These are phyloP conservation scores for Termitomyces sp. DNA, from an alignment of 768 basidiomycete species.

Conservation along the genomic window DNA sequence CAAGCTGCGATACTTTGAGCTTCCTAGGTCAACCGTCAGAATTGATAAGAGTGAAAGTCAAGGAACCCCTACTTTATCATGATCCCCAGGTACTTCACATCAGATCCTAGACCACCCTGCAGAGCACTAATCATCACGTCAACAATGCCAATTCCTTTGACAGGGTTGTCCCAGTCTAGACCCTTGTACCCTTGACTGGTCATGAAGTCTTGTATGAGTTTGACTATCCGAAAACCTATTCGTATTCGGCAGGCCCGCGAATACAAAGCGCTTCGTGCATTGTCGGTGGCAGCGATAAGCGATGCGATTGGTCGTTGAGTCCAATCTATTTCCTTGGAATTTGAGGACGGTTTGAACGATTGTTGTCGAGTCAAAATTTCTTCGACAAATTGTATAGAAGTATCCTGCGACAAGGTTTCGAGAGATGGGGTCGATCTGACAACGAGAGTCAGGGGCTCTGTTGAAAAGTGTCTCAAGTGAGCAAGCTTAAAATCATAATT, in stretches of 20 bases:
- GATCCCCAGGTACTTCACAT: slow-evolving; percentile 40
- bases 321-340: slow-evolving; percentile 17
- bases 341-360: background rate
- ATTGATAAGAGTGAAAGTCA: background rate
- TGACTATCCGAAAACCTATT: slow-evolving; percentile 18
- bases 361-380: slow-evolving; percentile 32
- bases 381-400: slow-evolving; percentile 27
- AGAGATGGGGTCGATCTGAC: slow-evolving; percentile 24
- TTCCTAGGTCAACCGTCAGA: slow-evolving; percentile 24
- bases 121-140: slow-evolving; percentile 43
- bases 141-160: slow-evolving; percentile 17
- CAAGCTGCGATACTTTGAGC: slow-evolving; percentile 28
- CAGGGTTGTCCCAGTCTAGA: slow-evolving; percentile 23
- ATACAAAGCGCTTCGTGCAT: slow-evolving; percentile 32
- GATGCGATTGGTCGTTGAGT: slow-evolving; percentile 19
- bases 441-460: slow-evolving; percentile 50
- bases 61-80: slow-evolving; percentile 39
- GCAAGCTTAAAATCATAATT: slow-evolving; percentile 37
- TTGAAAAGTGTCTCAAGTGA: slow-evolving; percentile 64
- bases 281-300: slow-evolving; percentile 28
- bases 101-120: slow-evolving; percentile 36
- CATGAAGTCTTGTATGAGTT: slow-evolving; percentile 39
- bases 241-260: slow-evolving; percentile 17
- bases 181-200: slow-evolving; percentile 36
- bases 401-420: slow-evolving; percentile 9